Percentiles rank a stretch among this genome's conserved stretches.
These are phyloP conservation scores for Pelargonium australe DNA, from an alignment of 441 rosid species.

Conservation along the genomic window DNA sequence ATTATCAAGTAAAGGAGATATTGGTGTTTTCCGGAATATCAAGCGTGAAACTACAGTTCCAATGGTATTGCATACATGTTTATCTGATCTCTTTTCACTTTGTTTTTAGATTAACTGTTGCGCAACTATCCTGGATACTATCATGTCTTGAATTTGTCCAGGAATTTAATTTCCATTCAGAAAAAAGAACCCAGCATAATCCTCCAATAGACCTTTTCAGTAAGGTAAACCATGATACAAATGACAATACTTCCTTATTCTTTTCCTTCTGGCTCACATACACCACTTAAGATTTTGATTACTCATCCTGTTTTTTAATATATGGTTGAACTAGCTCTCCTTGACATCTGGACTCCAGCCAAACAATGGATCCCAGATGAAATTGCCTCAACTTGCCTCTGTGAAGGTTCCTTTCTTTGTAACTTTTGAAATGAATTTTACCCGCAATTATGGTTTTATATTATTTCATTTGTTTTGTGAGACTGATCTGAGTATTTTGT, in stretches of 20 bases:
- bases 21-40: conserved; percentile 65
- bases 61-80: conserved; percentile 38
- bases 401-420: conserved; percentile 42
- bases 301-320: conserved; percentile 6
- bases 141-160: conserved; percentile 26
- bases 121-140: conserved; percentile 12
- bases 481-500: conserved; percentile 28
- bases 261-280: background rate
- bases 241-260: background rate
- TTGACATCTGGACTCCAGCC: conserved; percentile 51
- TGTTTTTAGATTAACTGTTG: conserved; percentile 5
- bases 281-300: conserved; percentile 5
- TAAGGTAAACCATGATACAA: conserved; percentile 43
- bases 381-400: conserved; percentile 31
- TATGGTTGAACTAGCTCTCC: conserved; percentile 42
- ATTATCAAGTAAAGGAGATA: conserved; percentile 77
- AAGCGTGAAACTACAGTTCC: conserved; percentile 80
- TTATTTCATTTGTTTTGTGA: conserved; percentile 17
- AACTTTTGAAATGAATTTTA: conserved; percentile 1
- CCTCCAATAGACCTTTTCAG: conserved; percentile 76
- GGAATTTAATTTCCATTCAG: conserved; percentile 72
- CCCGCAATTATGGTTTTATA: background rate
- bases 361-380: conserved; percentile 37
- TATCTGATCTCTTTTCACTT: conserved; percentile 7
- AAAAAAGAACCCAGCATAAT: conserved; percentile 51